phyloP scores from a whole-genome alignment of 2,329 filamentous ascomycete species.

The Penicillium sp. region DNA sequence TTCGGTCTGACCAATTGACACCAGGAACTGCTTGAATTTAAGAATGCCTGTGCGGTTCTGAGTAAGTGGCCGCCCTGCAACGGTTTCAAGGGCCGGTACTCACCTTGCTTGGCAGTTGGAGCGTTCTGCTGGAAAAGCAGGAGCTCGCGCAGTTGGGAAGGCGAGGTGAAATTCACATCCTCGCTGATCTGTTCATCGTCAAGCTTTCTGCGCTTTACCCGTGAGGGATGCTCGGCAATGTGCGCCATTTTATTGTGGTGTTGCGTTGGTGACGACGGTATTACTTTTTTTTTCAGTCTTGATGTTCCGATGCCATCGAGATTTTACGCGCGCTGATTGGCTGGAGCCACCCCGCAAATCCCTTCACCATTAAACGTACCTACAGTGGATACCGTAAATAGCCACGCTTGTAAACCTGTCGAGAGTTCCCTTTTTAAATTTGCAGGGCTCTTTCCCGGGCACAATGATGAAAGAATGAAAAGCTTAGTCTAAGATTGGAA shows the following conservation, averaged over 20 bases:
- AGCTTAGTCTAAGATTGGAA: not conserved
- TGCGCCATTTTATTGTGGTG: conserved; percentile 40
- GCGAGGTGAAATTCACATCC: conserved; percentile 48
- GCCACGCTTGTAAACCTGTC: not conserved
- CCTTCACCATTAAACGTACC: not conserved
- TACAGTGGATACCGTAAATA: not conserved
- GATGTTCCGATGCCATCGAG: conserved; percentile 34
- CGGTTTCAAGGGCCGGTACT: conserved; percentile 51
- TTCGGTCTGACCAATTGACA: conserved; percentile 45
- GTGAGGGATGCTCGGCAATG: conserved; percentile 41
- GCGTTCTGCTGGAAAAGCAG: conserved; percentile 75
- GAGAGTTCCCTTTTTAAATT: not conserved
- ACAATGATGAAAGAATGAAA: not conserved
- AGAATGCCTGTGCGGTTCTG: conserved; percentile 43
- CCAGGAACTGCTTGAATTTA: conserved; percentile 53
- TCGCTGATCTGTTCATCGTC: conserved; percentile 33
- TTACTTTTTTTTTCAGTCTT: conserved; percentile 28
- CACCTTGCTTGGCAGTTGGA: conserved; percentile 65
- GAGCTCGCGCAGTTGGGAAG: conserved; percentile 70
- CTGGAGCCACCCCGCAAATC: conserved; percentile 14
- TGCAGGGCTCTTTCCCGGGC: not conserved
- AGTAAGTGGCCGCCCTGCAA: not conserved
- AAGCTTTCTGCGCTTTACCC: conserved; percentile 50
- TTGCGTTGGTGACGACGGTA: conserved; percentile 24
- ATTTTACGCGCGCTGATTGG: conserved; percentile 32